Evolutionary conservation across 2,329 filamentous ascomycete genomes (phyloP), one percentile per base, ranked within the genome.

Genomic region (Diplodia intermedia): DNA sequence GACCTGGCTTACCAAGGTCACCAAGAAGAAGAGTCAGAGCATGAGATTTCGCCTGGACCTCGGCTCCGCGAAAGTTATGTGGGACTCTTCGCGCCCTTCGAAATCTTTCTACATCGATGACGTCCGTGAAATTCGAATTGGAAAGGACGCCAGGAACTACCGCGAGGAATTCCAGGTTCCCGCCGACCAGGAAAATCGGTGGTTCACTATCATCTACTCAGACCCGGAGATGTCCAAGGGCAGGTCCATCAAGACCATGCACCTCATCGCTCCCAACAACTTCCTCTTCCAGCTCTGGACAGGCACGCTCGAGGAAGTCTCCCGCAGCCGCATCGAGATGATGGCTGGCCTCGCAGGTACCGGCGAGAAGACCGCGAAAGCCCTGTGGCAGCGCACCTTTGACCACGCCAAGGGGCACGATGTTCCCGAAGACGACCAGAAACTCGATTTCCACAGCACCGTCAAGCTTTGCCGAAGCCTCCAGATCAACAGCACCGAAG

Each of bases 61-160:
- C 29, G 91, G 94, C 74, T 87, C 91, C 1, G 94, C 91, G 69
- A 95, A 93, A 78, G 91, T 99, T 29, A 91, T 86, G 31, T 98
- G 94, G 94, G 91, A 97, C 78, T 86, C 89, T 56, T 88, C 86
- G 9, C 89, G 92, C 43, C 89, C 91, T 0, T 87, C 89, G 29
- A 98, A 97, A 78, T 89, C 88, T 65, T 91, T 99, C 71, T 96
- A 97, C 78, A 92, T 99, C 70, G 95, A 99, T 75, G 93, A 98
- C 77, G 94, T 99, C 74, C 91, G 92, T 75, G 93, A 97, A 75
- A 93, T 98, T 57, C 89, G 94, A 70, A 88, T 90, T 40, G 93
- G 92, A 20, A 86, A 87, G 14, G 92, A 98, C 76, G 92, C 94
- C 20, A 89, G 91, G 68, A 94, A 97, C 76, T 97, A 97, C 77